phyloP scores from a whole-genome alignment of 371 early-diverging fungal species.

The Mortierella sp. region DNA sequence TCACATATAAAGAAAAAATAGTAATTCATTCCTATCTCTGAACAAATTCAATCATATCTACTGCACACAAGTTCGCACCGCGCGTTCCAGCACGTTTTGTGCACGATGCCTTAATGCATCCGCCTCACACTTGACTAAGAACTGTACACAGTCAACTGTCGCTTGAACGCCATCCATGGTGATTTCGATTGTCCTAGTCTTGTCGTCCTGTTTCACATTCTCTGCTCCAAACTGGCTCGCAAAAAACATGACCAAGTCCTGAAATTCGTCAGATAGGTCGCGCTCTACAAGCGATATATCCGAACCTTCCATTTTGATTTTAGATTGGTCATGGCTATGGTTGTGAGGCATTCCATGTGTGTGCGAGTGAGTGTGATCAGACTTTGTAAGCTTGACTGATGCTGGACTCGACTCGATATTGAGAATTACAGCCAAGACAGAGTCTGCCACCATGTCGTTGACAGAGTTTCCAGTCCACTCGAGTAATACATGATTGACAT shows the following conservation, averaged over 20 bases:
- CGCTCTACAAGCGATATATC: slow-evolving; percentile 28
- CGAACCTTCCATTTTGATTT: not conserved
- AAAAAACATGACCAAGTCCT: slow-evolving; percentile 54
- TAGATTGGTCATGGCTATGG: not conserved
- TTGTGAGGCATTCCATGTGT: slow-evolving; percentile 38
- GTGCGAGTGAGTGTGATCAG: slow-evolving; percentile 51
- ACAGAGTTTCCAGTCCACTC: slow-evolving; percentile 95
- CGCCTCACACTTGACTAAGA: slow-evolving; percentile 49
- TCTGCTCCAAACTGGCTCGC: slow-evolving; percentile 50
- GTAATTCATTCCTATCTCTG: not conserved
- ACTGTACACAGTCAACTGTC: slow-evolving; percentile 60
- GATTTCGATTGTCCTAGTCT: slow-evolving; percentile 58
- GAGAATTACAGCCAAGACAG: slow-evolving; percentile 87
- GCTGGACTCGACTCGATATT: slow-evolving; percentile 92
- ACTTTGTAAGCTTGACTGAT: slow-evolving; percentile 80
- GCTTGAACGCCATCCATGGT: slow-evolving; percentile 63
- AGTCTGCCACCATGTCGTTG: slow-evolving; percentile 97
- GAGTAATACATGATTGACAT: slow-evolving; percentile 72
- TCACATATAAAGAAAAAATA: too few relatives aligned
- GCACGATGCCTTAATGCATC: slow-evolving; percentile 53
- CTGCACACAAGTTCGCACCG: slow-evolving; percentile 51
- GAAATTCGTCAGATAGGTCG: slow-evolving; percentile 41
- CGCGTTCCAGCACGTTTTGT: slow-evolving; percentile 54
- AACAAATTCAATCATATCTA: slow-evolving; percentile 1
- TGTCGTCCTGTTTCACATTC: slow-evolving; percentile 55